A percentile compares a stretch with the other conserved stretches of the same genome.
Evolutionary conservation across 2,329 filamentous ascomycete species (phyloP).

Genomic region (Nigrospora sphaerica): DNA sequence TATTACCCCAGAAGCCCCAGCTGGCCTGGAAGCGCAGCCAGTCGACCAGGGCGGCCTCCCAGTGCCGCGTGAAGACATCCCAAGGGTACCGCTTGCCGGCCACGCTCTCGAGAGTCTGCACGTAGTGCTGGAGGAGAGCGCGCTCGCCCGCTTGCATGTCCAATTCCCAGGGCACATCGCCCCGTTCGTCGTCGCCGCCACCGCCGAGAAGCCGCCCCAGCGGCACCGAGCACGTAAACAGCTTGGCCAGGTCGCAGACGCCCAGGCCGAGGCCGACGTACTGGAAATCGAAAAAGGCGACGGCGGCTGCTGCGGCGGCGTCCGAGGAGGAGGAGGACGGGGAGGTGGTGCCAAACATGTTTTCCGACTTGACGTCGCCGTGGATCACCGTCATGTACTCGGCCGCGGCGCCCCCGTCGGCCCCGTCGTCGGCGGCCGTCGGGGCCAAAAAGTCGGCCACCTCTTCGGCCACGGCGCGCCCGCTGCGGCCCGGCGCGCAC

Average conservation of each 20-base stretch:
- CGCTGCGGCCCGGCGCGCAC: conserved; percentile 23
- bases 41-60: conserved; percentile 61
- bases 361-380: conserved; percentile 64
- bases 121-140: conserved; percentile 44
- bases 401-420: conserved; percentile 2
- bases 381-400: conserved; percentile 52
- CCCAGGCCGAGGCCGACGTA: conserved; percentile 59
- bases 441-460: conserved; percentile 45
- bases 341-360: conserved; percentile 47
- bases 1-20: conserved; percentile 57
- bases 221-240: conserved; percentile 61
- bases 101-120: conserved; percentile 18
- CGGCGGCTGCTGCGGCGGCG: conserved; percentile 30
- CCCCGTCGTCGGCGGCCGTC: conserved; percentile 18
- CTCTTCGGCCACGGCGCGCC: conserved; percentile 39
- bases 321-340: neutral
- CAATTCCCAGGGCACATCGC: conserved; percentile 28
- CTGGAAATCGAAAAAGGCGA: conserved; percentile 65
- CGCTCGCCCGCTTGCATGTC: conserved; percentile 44
- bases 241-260: conserved; percentile 58
- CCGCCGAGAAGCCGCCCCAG: conserved; percentile 37
- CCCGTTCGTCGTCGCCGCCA: conserved; percentile 4
- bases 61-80: conserved; percentile 48
- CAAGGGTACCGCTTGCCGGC: conserved; percentile 39
- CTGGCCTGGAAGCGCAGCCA: conserved; percentile 58